These are phyloP conservation scores for Sabuloglossum arenarium DNA, from an alignment of 495 filamentous ascomycete genomes.

Conservation along the genomic window DNA sequence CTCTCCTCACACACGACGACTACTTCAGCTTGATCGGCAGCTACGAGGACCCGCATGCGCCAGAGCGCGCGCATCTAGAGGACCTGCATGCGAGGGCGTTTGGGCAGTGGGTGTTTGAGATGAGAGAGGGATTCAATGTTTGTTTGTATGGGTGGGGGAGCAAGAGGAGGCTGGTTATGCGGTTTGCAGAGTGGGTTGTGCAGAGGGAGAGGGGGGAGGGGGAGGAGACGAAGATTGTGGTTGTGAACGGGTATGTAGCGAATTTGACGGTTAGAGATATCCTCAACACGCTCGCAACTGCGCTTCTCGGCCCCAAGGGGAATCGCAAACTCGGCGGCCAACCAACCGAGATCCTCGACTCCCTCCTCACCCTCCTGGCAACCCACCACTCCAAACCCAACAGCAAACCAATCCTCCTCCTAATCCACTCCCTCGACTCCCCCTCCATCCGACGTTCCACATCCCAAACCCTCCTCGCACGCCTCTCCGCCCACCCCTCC, in stretches of 20 bases:
- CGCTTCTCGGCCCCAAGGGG: slow-evolving; percentile 32
- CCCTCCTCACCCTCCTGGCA: slow-evolving; percentile 37
- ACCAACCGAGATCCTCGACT: slow-evolving; percentile 42
- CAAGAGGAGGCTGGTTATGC: slow-evolving; percentile 53
- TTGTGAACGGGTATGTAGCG: slow-evolving; percentile 75
- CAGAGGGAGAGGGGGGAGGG: not conserved
- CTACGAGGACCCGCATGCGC: slow-evolving; percentile 47
- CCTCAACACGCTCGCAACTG: slow-evolving; percentile 47
- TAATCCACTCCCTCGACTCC: slow-evolving; percentile 77
- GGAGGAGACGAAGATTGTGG: slow-evolving; percentile 40
- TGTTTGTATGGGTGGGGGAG: slow-evolving; percentile 87
- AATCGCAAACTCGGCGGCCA: slow-evolving; percentile 34
- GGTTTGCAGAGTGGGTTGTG: slow-evolving; percentile 44
- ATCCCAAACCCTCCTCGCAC: slow-evolving; percentile 52
- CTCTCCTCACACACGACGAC: slow-evolving; percentile 70
- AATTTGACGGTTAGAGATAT: slow-evolving; percentile 61
- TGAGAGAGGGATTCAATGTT: slow-evolving; percentile 72
- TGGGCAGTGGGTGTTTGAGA: slow-evolving; percentile 82
- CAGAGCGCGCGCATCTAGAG: slow-evolving; percentile 49
- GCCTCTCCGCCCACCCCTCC: slow-evolving; percentile 50
- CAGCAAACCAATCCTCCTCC: slow-evolving; percentile 22
- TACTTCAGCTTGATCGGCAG: slow-evolving; percentile 55
- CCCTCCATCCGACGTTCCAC: slow-evolving; percentile 46
- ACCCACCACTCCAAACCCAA: slow-evolving; percentile 18
- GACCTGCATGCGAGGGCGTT: slow-evolving; percentile 60